These are phyloP conservation scores for Saturnispora kantuleensis DNA, from an alignment of 805 yeast genomes.

Conservation along the genomic window DNA sequence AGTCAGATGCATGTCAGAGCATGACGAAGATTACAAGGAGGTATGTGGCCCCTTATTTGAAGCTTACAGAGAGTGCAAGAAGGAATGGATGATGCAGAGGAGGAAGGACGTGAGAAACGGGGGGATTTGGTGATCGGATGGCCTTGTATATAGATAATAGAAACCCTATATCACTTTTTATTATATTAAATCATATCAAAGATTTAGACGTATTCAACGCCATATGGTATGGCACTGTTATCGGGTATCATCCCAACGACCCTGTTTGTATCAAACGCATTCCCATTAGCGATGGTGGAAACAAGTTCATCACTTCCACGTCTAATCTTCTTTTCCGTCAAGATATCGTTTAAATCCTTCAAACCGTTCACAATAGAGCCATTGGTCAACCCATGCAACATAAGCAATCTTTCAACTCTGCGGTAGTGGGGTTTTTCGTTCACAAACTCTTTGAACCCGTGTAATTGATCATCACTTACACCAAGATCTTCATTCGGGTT, in stretches of 20 bases:
- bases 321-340: background rate
- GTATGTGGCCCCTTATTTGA: conserved; percentile 75
- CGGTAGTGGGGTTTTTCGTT: background rate
- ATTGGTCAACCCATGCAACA: conserved; percentile 21
- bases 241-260: conserved; percentile 1
- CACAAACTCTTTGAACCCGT: conserved; percentile 2
- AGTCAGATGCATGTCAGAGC: conserved; percentile 69
- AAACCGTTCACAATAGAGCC: conserved; percentile 15
- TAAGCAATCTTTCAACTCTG: conserved; percentile 19
- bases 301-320: background rate
- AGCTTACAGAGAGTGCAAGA: conserved; percentile 88
- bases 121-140: conserved; percentile 22
- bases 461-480: background rate
- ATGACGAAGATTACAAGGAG: conserved; percentile 57
- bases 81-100: conserved; percentile 47
- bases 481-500: background rate
- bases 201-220: conserved; percentile 1
- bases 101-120: conserved; percentile 21
- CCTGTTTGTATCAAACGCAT: background rate
- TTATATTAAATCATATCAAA: too few species aligned
- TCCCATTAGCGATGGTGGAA: background rate
- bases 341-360: background rate
- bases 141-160: background rate
- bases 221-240: background rate
- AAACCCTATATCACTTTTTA: background rate